Conservation (phyloP, 2,329 filamentous ascomycete genomes). For the Fusarium siculi region DNA sequence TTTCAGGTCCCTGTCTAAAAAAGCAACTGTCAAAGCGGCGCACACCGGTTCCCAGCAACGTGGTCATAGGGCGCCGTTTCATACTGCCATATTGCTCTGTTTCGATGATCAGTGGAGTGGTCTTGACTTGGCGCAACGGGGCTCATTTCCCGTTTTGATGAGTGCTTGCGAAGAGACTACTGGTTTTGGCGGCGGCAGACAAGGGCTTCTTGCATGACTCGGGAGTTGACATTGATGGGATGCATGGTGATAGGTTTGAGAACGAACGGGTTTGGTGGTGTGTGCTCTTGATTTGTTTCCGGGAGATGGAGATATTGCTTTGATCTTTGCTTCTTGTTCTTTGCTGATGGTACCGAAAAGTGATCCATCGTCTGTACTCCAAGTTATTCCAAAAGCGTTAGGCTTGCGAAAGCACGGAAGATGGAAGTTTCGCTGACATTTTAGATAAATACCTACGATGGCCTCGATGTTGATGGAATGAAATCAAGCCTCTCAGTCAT, state of each 20-base stretch:
- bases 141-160: slow-evolving; percentile 16
- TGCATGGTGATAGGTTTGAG: not conserved
- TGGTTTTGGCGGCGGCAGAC: not conserved
- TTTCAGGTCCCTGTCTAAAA: slow-evolving; percentile 17
- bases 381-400: slow-evolving; percentile 2
- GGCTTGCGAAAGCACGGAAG: slow-evolving; percentile 10
- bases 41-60: not conserved
- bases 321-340: not conserved
- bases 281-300: not conserved
- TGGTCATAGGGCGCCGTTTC: slow-evolving; percentile 16
- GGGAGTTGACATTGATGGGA: not conserved
- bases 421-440: not conserved
- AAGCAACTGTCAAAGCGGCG: slow-evolving; percentile 18
- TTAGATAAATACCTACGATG: slow-evolving; percentile 5
- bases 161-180: slow-evolving; percentile 1
- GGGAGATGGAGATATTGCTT: not conserved
- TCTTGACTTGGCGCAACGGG: not conserved
- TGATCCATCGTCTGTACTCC: slow-evolving; percentile 3
- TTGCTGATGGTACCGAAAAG: not conserved
- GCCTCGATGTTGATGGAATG: not conserved
- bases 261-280: not conserved
- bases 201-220: not conserved
- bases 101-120: slow-evolving; percentile 20
- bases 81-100: not conserved
- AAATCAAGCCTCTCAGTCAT: slow-evolving; percentile 6